Percentiles rank a stretch among this genome's conserved stretches.
Evolutionary conservation across 2,329 filamentous ascomycete genomes (phyloP).

Genomic region (Ampelomyces quisqualis): DNA sequence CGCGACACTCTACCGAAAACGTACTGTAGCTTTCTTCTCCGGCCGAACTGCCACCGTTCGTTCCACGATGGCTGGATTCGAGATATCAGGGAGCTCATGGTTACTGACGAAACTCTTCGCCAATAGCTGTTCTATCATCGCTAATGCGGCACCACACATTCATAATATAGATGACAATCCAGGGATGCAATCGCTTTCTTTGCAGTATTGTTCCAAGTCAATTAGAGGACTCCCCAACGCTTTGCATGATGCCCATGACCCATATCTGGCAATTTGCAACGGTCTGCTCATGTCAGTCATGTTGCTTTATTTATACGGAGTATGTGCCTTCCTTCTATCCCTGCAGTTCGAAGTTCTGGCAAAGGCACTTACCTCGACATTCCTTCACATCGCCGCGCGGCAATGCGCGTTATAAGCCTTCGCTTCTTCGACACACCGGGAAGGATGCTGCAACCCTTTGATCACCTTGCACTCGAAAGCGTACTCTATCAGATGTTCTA

Average conservation of each 20-base stretch:
- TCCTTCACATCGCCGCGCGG: slow-evolving; percentile 13
- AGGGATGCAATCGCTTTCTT: slow-evolving; percentile 11
- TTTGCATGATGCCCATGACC: slow-evolving; percentile 3
- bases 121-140: slow-evolving; percentile 35
- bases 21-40: slow-evolving; percentile 21
- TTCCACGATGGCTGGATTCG: slow-evolving; percentile 34
- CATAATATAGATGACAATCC: slow-evolving; percentile 10
- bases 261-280: slow-evolving; percentile 8
- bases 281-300: slow-evolving; percentile 17
- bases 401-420: slow-evolving; percentile 11
- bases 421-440: slow-evolving; percentile 9
- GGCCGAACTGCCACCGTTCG: slow-evolving; percentile 33
- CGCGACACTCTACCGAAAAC: slow-evolving; percentile 16
- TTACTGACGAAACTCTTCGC: slow-evolving; percentile 26
- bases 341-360: slow-evolving; percentile 8
- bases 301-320: slow-evolving; percentile 17
- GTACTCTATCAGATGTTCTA: slow-evolving; percentile 23
- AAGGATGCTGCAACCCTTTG: slow-evolving; percentile 11
- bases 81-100: slow-evolving; percentile 34
- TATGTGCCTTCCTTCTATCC: background rate
- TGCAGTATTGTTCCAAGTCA: slow-evolving; percentile 16
- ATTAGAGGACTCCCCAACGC: slow-evolving; percentile 9
- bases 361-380: slow-evolving; percentile 15
- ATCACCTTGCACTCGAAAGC: slow-evolving; percentile 18
- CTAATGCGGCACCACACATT: slow-evolving; percentile 18